These are phyloP conservation scores for Cryptococcus sp. DNA, from an alignment of 1,284 basidiomycete genomes.

Conservation along the genomic window DNA sequence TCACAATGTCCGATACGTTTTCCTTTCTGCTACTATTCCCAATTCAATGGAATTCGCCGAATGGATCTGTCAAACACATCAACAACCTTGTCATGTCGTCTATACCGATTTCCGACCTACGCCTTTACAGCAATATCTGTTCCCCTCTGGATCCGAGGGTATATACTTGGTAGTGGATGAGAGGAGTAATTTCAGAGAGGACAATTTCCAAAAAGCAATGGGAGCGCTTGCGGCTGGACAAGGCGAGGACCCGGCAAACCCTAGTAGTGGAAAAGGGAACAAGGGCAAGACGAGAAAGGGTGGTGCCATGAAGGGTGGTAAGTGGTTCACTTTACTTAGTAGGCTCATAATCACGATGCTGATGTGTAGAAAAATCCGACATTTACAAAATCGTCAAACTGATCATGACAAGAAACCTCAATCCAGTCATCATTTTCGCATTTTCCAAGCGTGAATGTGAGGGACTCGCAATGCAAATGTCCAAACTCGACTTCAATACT, in stretches of 20 bases:
- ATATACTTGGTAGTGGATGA: slow-evolving; percentile 98
- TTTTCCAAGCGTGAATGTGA: slow-evolving; percentile 99
- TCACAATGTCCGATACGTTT: slow-evolving; percentile 93
- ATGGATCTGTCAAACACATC: slow-evolving; percentile 96
- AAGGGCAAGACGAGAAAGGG: slow-evolving; percentile 90
- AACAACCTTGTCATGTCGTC: slow-evolving; percentile 98
- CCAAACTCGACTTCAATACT: slow-evolving; percentile 94
- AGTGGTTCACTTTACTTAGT: slow-evolving; percentile 14
- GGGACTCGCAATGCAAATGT: slow-evolving; percentile 81
- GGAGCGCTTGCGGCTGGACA: slow-evolving; percentile 75
- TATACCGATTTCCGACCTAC: slow-evolving; percentile 99
- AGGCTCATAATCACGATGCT: neutral
- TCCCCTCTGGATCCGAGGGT: slow-evolving; percentile 92
- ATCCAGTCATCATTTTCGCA: slow-evolving; percentile 97
- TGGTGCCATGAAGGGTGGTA: slow-evolving; percentile 76
- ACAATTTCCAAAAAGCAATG: slow-evolving; percentile 98
- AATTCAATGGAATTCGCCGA: slow-evolving; percentile 99
- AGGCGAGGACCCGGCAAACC: slow-evolving; percentile 91
- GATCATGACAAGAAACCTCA: slow-evolving; percentile 98
- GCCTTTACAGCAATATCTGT: slow-evolving; percentile 96
- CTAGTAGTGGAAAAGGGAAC: slow-evolving; percentile 70
- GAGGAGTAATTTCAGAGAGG: slow-evolving; percentile 92
- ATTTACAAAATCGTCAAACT: slow-evolving; percentile 98
- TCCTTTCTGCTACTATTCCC: slow-evolving; percentile 98
- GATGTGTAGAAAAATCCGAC: slow-evolving; percentile 52